Evolutionary conservation across 2,329 filamentous ascomycete genomes (phyloP).

Genomic region (Ophiostoma sp.): DNA sequence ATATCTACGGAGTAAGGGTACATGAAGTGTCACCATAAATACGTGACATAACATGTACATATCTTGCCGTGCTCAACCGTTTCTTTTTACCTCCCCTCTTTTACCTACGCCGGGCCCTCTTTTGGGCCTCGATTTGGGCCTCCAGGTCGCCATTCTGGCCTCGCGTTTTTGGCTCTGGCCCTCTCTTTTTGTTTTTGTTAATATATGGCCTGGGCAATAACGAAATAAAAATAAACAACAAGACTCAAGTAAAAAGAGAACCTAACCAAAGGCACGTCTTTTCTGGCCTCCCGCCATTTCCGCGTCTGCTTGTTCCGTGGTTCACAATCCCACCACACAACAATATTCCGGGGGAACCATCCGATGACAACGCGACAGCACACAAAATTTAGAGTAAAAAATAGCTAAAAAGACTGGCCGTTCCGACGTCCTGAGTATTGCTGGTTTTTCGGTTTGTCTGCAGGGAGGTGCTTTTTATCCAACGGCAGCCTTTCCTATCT

Average conservation of each 20-base stretch:
- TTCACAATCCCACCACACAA: slow-evolving; percentile 8
- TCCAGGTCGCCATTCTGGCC: slow-evolving; percentile 8
- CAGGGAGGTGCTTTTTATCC: slow-evolving; percentile 9
- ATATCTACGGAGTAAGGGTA: neutral
- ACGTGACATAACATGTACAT: neutral
- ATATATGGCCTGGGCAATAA: neutral
- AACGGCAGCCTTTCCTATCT: neutral
- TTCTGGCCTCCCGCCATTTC: slow-evolving; percentile 12
- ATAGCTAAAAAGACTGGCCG: neutral
- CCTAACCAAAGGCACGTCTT: neutral
- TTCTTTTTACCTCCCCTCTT: neutral
- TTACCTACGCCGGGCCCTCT: neutral
- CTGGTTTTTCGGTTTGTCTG: neutral
- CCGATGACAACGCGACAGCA: slow-evolving; percentile 5
- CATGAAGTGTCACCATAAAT: neutral
- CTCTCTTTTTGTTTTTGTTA: neutral
- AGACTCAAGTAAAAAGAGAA: neutral
- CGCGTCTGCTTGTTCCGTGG: slow-evolving; percentile 4
- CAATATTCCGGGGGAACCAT: slow-evolving; percentile 16
- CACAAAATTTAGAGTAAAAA: neutral
- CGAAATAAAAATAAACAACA: slow-evolving; percentile 8
- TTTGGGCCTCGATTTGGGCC: slow-evolving; percentile 17
- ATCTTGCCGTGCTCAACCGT: neutral
- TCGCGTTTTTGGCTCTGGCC: neutral
- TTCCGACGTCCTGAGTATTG: neutral